phyloP scores from a whole-genome alignment of 805 yeast species.

The Debaryomyces tyrocola region DNA sequence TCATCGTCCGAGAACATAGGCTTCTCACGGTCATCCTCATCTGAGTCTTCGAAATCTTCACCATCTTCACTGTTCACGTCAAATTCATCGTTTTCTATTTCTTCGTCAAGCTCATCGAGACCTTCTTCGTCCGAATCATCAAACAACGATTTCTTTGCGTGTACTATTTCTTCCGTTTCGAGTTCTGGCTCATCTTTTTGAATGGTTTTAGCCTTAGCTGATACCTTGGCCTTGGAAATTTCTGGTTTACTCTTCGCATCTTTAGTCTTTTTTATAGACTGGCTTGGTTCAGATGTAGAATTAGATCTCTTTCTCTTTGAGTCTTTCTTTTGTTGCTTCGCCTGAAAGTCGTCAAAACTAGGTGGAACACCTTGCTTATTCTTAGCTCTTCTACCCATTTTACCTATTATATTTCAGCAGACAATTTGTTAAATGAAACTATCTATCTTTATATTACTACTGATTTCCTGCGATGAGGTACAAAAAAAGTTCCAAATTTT shows the following conservation, averaged over 20 bases:
- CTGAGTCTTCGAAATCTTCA: slow-evolving; percentile 50
- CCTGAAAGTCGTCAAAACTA: slow-evolving; percentile 75
- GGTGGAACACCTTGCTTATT: slow-evolving; percentile 95
- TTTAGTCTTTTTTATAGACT: slow-evolving; percentile 11
- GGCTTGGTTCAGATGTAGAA: slow-evolving; percentile 8
- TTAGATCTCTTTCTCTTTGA: slow-evolving; percentile 29
- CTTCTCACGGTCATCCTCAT: slow-evolving; percentile 56
- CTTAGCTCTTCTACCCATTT: slow-evolving; percentile 91
- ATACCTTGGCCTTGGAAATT: slow-evolving; percentile 37
- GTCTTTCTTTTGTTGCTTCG: slow-evolving; percentile 41
- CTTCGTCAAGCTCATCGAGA: slow-evolving; percentile 32
- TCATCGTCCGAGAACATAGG: slow-evolving; percentile 86
- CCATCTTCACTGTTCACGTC: slow-evolving; percentile 25
- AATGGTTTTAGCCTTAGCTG: slow-evolving; percentile 16
- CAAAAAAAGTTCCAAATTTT: slow-evolving; percentile 7
- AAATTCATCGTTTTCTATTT: slow-evolving; percentile 42
- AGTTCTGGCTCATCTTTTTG: slow-evolving; percentile 57
- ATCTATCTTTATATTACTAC: too few relatives aligned
- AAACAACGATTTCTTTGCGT: slow-evolving; percentile 72
- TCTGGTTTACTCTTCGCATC: slow-evolving; percentile 15
- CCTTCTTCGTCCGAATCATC: slow-evolving; percentile 55
- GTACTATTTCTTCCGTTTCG: slow-evolving; percentile 61
- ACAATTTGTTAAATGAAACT: too few relatives aligned
- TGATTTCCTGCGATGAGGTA: slow-evolving; percentile 8
- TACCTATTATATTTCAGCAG: background rate